A percentile compares a stretch with the other conserved stretches of the same genome.
Conservation (phyloP, 331 rosid genomes). For the Prunus yedoensis region DNA sequence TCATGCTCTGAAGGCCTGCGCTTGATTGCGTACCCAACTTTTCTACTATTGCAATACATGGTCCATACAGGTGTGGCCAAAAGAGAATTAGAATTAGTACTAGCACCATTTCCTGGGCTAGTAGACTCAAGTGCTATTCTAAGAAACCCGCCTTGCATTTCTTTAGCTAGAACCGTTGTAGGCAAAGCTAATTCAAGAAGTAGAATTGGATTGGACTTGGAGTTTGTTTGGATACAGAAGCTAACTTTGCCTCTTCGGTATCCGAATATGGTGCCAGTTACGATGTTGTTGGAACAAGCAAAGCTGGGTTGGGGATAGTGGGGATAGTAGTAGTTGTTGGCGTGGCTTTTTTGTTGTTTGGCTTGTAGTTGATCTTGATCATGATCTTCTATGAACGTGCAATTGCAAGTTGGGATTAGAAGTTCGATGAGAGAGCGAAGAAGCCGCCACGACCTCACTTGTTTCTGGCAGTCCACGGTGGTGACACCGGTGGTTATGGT, state of each 20-base stretch:
- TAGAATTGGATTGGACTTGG: constrained; percentile 59
- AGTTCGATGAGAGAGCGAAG: constrained; percentile 72
- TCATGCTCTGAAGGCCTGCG: constrained; percentile 46
- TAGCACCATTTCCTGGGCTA: neutral
- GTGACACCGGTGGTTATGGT: constrained; percentile 42
- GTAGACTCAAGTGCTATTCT: constrained; percentile 68
- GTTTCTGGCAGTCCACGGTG: constrained; percentile 88
- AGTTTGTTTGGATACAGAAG: constrained; percentile 59
- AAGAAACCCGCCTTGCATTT: constrained; percentile 79
- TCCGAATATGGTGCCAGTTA: constrained; percentile 80
- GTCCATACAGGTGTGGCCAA: constrained; percentile 72
- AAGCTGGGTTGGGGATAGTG: constrained; percentile 15
- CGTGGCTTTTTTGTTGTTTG: constrained; percentile 15
- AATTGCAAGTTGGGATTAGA: constrained; percentile 72
- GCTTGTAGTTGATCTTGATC: constrained; percentile 2
- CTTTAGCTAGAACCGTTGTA: constrained; percentile 64
- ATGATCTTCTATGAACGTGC: constrained; percentile 34
- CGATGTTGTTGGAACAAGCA: constrained; percentile 23
- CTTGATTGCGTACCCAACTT: constrained; percentile 64
- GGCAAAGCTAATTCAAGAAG: constrained; percentile 67
- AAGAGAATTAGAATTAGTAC: constrained; percentile 17
- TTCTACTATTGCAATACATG: constrained; percentile 73
- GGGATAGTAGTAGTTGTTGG: constrained; percentile 4
- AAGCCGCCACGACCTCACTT: constrained; percentile 87
- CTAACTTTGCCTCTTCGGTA: constrained; percentile 60